A percentile compares a stretch with the other conserved stretches of the same genome.
phyloP scores from a whole-genome alignment of 2,329 filamentous ascomycete genomes.

The Beauveria sp. region DNA sequence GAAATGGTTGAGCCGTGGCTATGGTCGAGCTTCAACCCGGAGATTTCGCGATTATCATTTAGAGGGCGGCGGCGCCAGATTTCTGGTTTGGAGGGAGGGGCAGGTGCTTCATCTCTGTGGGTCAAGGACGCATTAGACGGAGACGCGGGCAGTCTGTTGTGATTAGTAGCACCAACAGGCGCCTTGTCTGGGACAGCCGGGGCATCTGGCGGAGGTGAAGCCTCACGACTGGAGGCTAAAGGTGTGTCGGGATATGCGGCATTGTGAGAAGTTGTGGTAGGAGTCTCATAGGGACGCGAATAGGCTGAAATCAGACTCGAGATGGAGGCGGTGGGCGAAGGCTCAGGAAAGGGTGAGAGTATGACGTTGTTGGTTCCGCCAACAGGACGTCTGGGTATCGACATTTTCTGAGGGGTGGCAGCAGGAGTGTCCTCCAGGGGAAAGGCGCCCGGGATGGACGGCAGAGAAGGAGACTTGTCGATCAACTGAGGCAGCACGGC shows the following conservation, averaged over 20 bases:
- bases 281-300: conserved; percentile 38
- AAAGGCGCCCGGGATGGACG: conserved; percentile 9
- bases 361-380: conserved; percentile 16
- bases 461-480: conserved; percentile 13
- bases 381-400: conserved; percentile 18
- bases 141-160: neutral
- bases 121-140: conserved; percentile 5
- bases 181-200: conserved; percentile 5
- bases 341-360: conserved; percentile 17
- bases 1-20: conserved; percentile 45
- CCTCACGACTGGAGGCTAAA: conserved; percentile 15
- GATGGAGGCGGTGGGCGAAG: conserved; percentile 41
- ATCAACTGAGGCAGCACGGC: conserved; percentile 12
- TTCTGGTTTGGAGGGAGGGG: conserved; percentile 25
- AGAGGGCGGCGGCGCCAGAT: conserved; percentile 44
- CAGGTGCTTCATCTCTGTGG: conserved; percentile 15
- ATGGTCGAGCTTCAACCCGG: conserved; percentile 39
- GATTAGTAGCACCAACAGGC: neutral
- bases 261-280: conserved; percentile 32
- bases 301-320: conserved; percentile 51
- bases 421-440: conserved; percentile 13
- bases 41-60: conserved; percentile 38
- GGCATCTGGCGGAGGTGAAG: conserved; percentile 6
- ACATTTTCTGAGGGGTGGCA: neutral
- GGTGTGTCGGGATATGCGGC: conserved; percentile 30